Conservation (phyloP, 768 basidiomycete genomes). For the Tricholoma sp. region DNA sequence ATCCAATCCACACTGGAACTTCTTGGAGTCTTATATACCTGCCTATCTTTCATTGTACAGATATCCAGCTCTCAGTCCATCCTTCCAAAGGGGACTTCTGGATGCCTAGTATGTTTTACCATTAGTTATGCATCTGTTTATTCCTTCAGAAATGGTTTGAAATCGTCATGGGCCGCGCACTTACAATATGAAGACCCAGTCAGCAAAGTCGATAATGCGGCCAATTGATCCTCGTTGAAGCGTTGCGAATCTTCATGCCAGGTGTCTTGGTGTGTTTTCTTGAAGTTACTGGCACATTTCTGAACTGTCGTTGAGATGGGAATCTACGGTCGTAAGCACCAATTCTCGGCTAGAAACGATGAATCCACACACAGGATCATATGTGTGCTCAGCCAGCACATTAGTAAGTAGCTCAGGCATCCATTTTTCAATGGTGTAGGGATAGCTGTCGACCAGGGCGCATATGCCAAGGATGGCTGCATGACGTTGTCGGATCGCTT, state of each 20-base stretch:
- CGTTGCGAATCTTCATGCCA: constrained; percentile 87
- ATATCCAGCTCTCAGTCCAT: background rate
- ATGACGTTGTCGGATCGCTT: constrained; percentile 73
- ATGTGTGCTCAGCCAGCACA: constrained; percentile 75
- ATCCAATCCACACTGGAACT: background rate
- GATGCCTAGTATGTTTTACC: constrained; percentile 3
- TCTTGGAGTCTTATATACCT: constrained; percentile 10
- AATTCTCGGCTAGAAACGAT: constrained; percentile 9
- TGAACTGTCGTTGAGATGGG: constrained; percentile 83
- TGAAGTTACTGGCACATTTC: constrained; percentile 75
- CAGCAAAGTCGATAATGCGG: constrained; percentile 75
- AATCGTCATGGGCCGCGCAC: constrained; percentile 18
- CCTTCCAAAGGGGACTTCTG: constrained; percentile 4
- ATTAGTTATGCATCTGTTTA: constrained; percentile 14
- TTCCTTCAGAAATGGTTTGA: constrained; percentile 9
- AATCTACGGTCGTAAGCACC: constrained; percentile 35
- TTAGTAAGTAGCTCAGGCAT: constrained; percentile 81
- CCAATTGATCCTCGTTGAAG: constrained; percentile 82
- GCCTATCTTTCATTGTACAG: constrained; percentile 14
- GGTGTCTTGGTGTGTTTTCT: constrained; percentile 80
- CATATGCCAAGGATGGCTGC: constrained; percentile 93
- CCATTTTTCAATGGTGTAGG: constrained; percentile 94
- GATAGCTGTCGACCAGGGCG: constrained; percentile 89
- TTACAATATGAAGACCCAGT: constrained; percentile 82
- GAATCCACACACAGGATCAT: constrained; percentile 60